Evolutionary conservation across 2,329 filamentous ascomycete genomes (phyloP), one percentile per base, ranked within the genome.

Genomic region (Xylaria digitata): DNA sequence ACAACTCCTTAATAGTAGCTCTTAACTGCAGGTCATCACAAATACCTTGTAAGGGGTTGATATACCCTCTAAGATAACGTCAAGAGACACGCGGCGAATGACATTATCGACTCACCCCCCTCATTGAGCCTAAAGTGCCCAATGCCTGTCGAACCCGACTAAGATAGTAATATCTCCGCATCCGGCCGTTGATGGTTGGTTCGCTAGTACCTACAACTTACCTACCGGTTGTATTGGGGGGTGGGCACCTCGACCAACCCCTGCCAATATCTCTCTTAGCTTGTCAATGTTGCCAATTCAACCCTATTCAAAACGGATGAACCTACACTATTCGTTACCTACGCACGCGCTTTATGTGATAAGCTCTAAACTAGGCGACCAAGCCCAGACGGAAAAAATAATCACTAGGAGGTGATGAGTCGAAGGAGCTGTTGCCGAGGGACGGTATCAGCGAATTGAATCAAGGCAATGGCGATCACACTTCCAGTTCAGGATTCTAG

Each of bases 71-170:
- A 58, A 32, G 7, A 55, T 43, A 40, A 52, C 13, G 54, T 49
- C 30, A 9, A 60, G 43, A 48, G 8, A n/a, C 17, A 26, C 19
- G 34, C 53, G 21, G 1, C 50, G 49, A 56, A 43, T 49, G 23
- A 61, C 50, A 15, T 50, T 46, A 42, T 50, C 49, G 55, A 54
- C 21, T 49, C 49, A 26, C 30, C 61, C 72, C 71, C 70, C 72
- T 73, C 73, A 76, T 75, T 77, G 70, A 77, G 75, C 74, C 75
- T 77, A 76, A 76, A 74, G 61, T 62, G 49, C 26, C 46, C 42
- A 3, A 19, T 30, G 23, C 50, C 32, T 64, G 50, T 54, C 32
- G 62, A 55, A 42, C 66, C 37, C 53, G 19, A 46, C 66, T n/a
- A 61, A 58, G 60, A 59, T 63, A 68, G 66, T 55, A 53, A 60